These are phyloP conservation scores for Rheum nobile DNA, from an alignment of 148 eudicot species.

Conservation along the genomic window DNA sequence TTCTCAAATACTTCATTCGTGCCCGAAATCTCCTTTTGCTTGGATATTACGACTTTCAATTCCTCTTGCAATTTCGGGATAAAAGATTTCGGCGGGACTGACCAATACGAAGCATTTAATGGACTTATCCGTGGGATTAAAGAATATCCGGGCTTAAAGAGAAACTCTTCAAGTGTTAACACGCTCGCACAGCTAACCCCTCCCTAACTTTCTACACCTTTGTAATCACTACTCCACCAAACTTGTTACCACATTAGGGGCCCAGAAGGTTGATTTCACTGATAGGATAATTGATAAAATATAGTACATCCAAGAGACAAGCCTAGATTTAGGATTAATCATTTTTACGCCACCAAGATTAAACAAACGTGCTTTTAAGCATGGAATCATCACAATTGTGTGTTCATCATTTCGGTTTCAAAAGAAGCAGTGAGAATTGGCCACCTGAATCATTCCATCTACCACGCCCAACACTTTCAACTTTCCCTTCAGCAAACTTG, in stretches of 20 bases:
- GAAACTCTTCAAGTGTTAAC: too few species aligned
- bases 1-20: too few species aligned
- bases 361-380: neutral
- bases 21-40: too few species aligned
- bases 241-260: neutral
- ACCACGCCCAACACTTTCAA: neutral
- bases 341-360: neutral
- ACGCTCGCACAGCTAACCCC: too few species aligned
- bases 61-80: too few species aligned
- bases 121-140: too few species aligned
- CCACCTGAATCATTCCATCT: neutral
- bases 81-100: too few species aligned
- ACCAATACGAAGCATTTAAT: too few species aligned
- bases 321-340: neutral
- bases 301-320: neutral
- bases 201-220: too few species aligned
- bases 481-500: neutral
- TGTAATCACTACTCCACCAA: too few species aligned
- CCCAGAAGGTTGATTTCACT: neutral
- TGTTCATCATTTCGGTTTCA: conserved; percentile 1
- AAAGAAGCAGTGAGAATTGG: neutral
- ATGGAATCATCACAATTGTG: neutral
- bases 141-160: too few species aligned
- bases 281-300: neutral
- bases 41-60: too few species aligned